phyloP scores from a whole-genome alignment of 2,329 filamentous ascomycete species.

The Neocucurbitaria cava region DNA sequence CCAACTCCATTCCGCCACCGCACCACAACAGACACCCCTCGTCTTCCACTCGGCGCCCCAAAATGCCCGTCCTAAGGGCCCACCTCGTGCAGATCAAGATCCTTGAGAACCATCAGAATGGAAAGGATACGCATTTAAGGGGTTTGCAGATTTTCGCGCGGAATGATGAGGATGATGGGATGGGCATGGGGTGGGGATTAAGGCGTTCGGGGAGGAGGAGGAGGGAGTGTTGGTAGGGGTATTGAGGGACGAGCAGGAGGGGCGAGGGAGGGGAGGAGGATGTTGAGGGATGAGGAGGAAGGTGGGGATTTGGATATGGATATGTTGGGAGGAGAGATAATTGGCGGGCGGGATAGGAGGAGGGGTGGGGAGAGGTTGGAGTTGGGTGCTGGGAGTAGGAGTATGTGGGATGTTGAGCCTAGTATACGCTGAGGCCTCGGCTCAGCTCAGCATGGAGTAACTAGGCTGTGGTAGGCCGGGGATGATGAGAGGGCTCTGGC shows the following conservation, averaged over 20 bases:
- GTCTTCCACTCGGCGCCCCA: conserved; percentile 55
- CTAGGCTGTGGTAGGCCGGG: too few relatives aligned
- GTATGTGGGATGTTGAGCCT: conserved; percentile 28
- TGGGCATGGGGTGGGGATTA: conserved; percentile 9
- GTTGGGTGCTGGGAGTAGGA: conserved; percentile 13
- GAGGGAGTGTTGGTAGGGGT: conserved; percentile 8
- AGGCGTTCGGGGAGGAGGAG: not conserved
- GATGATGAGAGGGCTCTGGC: too few relatives aligned
- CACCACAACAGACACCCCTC: not conserved
- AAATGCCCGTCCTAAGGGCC: conserved; percentile 78
- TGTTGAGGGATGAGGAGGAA: conserved; percentile 17
- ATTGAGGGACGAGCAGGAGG: conserved; percentile 18
- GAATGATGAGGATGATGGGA: conserved; percentile 43
- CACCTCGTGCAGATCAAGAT: conserved; percentile 91
- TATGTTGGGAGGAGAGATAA: conserved; percentile 5
- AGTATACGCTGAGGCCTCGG: too few relatives aligned
- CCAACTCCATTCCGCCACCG: conserved; percentile 5
- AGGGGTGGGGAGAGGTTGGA: conserved; percentile 21
- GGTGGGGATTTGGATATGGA: conserved; percentile 13
- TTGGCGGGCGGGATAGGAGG: conserved; percentile 11
- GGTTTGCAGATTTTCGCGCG: conserved; percentile 83
- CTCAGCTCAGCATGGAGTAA: too few relatives aligned
- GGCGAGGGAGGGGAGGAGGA: too few relatives aligned
- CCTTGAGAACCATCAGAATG: conserved; percentile 97
- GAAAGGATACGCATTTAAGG: conserved; percentile 96